phyloP scores from a whole-genome alignment of 2,329 filamentous ascomycete genomes.

The Penicillium capsulatum region DNA sequence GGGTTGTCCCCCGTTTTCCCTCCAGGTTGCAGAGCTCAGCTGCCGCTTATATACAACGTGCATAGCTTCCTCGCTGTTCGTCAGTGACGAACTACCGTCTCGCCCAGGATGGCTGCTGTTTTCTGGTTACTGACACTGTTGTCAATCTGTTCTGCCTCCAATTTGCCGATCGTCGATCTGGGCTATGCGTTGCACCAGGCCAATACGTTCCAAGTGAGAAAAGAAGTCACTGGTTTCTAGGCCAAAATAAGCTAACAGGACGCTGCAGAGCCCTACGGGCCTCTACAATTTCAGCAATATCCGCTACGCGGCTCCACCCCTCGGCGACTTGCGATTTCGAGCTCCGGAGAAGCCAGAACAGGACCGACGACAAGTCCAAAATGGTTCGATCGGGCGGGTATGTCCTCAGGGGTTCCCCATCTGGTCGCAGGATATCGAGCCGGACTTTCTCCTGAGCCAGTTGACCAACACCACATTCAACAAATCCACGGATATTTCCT shows the following conservation, averaged over 20 bases:
- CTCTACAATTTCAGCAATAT: constrained; percentile 55
- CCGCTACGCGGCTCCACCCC: constrained; percentile 50
- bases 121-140: constrained; percentile 12
- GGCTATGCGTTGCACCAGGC: constrained; percentile 53
- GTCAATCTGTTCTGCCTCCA: constrained; percentile 17
- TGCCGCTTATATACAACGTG: neutral
- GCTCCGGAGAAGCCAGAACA: constrained; percentile 43
- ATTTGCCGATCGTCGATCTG: constrained; percentile 47
- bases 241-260: neutral
- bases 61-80: neutral
- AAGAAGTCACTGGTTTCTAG: neutral
- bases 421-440: constrained; percentile 38
- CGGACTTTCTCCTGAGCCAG: constrained; percentile 18
- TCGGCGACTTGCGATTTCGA: constrained; percentile 50
- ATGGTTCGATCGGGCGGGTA: constrained; percentile 41
- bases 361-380: constrained; percentile 46
- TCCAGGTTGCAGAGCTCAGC: too few relatives aligned
- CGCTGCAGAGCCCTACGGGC: constrained; percentile 26
- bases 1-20: too few relatives aligned
- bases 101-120: constrained; percentile 7
- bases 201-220: constrained; percentile 19
- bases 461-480: constrained; percentile 13
- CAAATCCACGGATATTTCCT: constrained; percentile 20
- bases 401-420: constrained; percentile 45
- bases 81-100: too few relatives aligned